Conservation (phyloP, 192 early-diverging fungal species). For the Backusella tuberculispora region DNA sequence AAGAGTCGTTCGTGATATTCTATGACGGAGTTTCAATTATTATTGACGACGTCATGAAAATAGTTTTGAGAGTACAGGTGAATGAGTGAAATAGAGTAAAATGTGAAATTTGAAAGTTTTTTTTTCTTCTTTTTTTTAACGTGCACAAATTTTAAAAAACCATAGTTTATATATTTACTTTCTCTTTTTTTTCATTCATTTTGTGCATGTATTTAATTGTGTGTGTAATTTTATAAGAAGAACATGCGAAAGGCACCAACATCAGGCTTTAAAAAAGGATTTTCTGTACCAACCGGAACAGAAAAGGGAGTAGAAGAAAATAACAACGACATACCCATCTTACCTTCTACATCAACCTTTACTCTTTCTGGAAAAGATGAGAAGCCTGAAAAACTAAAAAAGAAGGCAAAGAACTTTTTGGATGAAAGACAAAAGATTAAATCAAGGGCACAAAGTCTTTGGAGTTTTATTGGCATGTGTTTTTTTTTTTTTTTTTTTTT, state of each 20-base stretch:
- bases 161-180: background rate
- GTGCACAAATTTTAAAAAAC: background rate
- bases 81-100: too few relatives aligned
- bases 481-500: conserved; percentile 18
- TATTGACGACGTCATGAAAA: too few relatives aligned
- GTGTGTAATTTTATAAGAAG: background rate
- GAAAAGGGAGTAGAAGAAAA: background rate
- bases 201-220: background rate
- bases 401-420: conserved; percentile 75
- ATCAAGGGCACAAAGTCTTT: conserved; percentile 64
- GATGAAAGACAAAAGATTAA: conserved; percentile 81
- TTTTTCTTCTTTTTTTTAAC: background rate
- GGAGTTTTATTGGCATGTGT: conserved; percentile 69
- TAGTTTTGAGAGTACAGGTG: too few relatives aligned
- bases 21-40: too few relatives aligned
- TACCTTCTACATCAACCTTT: conserved; percentile 30
- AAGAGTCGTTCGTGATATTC: too few relatives aligned
- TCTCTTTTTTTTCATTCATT: background rate
- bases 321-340: conserved; percentile 8
- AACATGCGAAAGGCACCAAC: conserved; percentile 12
- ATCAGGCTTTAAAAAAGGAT: background rate
- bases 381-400: conserved; percentile 66
- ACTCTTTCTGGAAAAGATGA: conserved; percentile 50
- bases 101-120: too few relatives aligned
- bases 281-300: background rate